Percentiles rank a stretch among this genome's conserved stretches.
Evolutionary conservation across 2,329 filamentous ascomycete genomes (phyloP).

Genomic region (Ciborinia camelliae): DNA sequence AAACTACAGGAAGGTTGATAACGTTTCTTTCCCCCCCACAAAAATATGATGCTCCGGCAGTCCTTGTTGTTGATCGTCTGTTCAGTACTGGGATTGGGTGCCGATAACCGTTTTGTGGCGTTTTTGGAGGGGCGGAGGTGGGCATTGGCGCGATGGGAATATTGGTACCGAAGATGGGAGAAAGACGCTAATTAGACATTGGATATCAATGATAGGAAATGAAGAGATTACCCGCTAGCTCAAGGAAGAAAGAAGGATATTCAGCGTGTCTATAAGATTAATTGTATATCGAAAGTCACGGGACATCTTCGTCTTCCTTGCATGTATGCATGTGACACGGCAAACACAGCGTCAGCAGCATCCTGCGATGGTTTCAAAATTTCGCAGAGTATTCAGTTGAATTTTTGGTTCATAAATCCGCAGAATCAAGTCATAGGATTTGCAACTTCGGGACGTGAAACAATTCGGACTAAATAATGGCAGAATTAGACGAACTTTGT

Average conservation of each 20-base stretch:
- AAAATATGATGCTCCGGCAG: background rate
- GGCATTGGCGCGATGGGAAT: no score
- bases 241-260: no score
- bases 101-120: conserved; percentile 15
- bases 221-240: no score
- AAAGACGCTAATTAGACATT: no score
- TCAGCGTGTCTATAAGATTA: no score
- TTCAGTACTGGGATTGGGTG: background rate
- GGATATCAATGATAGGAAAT: no score
- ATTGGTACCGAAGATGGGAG: no score
- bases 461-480: background rate
- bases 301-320: background rate
- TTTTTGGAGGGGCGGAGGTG: background rate
- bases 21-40: no score
- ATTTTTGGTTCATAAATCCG: background rate
- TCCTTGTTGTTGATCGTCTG: background rate
- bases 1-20: no score
- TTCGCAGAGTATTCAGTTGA: background rate
- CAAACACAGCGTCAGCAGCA: background rate
- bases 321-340: background rate
- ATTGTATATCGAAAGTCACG: background rate
- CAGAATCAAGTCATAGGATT: background rate
- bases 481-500: background rate
- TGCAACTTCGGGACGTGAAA: background rate
- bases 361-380: background rate